These are phyloP conservation scores for Trichoderma oligosporum DNA, from an alignment of 2,329 filamentous ascomycete genomes.

Conservation along the genomic window DNA sequence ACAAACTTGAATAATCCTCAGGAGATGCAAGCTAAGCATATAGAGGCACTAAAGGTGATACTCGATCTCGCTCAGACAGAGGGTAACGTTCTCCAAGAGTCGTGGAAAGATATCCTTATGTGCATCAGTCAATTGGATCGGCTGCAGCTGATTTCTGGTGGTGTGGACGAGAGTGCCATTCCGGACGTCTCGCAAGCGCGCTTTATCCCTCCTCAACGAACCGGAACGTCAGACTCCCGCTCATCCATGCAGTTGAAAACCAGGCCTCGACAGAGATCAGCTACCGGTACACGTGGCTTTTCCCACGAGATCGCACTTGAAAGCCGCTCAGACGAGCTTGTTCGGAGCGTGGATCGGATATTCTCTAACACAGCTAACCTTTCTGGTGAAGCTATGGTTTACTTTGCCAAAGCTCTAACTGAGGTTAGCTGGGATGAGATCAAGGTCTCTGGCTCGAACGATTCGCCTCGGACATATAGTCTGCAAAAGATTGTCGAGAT, in stretches of 20 bases:
- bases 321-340: conserved; percentile 86
- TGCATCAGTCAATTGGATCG: conserved; percentile 95
- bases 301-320: conserved; percentile 83
- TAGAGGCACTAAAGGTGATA: conserved; percentile 87
- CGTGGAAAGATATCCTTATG: conserved; percentile 93
- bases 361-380: conserved; percentile 95
- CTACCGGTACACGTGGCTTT: conserved; percentile 60
- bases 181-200: conserved; percentile 87
- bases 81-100: conserved; percentile 81
- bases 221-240: conserved; percentile 54
- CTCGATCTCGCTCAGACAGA: conserved; percentile 91
- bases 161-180: conserved; percentile 86
- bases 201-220: conserved; percentile 58
- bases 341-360: conserved; percentile 89
- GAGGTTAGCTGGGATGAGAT: conserved; percentile 99
- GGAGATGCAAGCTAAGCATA: conserved; percentile 93
- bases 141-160: conserved; percentile 89
- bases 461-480: conserved; percentile 94
- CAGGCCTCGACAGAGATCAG: conserved; percentile 48
- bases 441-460: conserved; percentile 91
- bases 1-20: conserved; percentile 94
- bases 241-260: conserved; percentile 62
- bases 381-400: conserved; percentile 88
- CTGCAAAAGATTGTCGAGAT: conserved; percentile 98
- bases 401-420: conserved; percentile 87